Evolutionary conservation across 2,329 filamentous ascomycete species (phyloP).

Genomic region (Neonectria ditissima): DNA sequence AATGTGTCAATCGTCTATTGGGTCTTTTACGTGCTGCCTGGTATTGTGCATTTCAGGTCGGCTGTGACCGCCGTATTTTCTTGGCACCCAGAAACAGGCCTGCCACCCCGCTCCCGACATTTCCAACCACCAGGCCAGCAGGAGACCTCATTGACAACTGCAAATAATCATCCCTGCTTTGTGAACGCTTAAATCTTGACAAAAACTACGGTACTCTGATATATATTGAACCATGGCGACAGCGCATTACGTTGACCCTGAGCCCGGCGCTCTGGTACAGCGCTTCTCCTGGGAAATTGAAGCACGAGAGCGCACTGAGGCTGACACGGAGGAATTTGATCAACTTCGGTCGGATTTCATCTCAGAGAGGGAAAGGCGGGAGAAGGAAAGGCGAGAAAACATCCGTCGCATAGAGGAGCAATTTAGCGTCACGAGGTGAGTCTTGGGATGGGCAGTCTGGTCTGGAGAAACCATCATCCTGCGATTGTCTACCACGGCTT

Average conservation of each 20-base stretch:
- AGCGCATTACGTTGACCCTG: conserved; percentile 11
- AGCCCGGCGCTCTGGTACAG: conserved; percentile 23
- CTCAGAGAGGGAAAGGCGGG: neutral
- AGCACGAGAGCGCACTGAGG: neutral
- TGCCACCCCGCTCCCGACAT: neutral
- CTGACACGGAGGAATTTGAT: conserved; percentile 16
- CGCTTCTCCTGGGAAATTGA: conserved; percentile 30
- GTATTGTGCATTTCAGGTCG: neutral
- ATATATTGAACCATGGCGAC: neutral
- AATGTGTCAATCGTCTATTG: neutral
- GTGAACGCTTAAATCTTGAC: neutral
- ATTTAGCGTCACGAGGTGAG: neutral
- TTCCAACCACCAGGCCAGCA: neutral
- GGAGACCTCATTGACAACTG: neutral
- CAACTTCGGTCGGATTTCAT: conserved; percentile 1
- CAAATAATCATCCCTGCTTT: neutral
- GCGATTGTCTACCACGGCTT: neutral
- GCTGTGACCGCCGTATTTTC: neutral
- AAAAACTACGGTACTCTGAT: neutral
- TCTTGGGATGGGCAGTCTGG: neutral
- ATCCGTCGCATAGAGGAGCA: neutral
- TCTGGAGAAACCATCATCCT: neutral
- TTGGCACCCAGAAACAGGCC: neutral
- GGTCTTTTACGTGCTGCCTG: neutral
- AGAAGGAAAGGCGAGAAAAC: neutral